Base-by-base conservation (phyloP, 2,329 filamentous ascomycete genomes). In the Xylaria sp. region DNA sequence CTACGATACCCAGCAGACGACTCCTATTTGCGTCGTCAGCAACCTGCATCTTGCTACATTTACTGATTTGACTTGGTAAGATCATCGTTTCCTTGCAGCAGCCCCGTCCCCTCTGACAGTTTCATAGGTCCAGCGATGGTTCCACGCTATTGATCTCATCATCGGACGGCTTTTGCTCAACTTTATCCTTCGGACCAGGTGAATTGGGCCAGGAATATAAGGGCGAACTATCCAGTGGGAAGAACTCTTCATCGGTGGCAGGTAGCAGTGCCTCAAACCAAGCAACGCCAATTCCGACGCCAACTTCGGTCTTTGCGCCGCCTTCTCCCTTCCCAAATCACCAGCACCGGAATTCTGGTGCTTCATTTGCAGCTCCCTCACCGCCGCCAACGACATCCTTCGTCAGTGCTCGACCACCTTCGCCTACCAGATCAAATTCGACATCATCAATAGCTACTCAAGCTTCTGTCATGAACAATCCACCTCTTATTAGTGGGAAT, bases 1-100 rank as follows among this genome's bases (percentile, higher is more conserved):
- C 25, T 99, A 99, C 78, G 96, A 99, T 81, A 99, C 96, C 0
- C 96, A 99, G 78, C 96, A 99, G 78, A 92, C 94, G 76, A 97
- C 94, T 8, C 96, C 96, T 2, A 85, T 99, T 44, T 97, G 94
- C 78, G 88, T 98, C 48, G 95, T 99, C 58, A 98, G 94, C 87
- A 99, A 99, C 77, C 83, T 99, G 73, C 96, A 99, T 80, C 97
- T 95, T 80, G 94, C 96, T 4, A 98, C 96, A 0, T 99, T 99
- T 78, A 99, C 96, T 0, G 96, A 99, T 79, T 84, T 99, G 68
- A 92, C 94, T 41, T 99, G 96, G 96, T 97, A 88, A 81, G 90
- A 41, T 15, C 48, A 0, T 23, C 28, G 69, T 37, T 12, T 28
- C 46, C 34, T 46, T 37, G 12, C n/a, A 28, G 8, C 54, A 23